Evolutionary conservation across 2,329 filamentous ascomycete species (phyloP).

Genomic region (Leptosphaerulina australis): DNA sequence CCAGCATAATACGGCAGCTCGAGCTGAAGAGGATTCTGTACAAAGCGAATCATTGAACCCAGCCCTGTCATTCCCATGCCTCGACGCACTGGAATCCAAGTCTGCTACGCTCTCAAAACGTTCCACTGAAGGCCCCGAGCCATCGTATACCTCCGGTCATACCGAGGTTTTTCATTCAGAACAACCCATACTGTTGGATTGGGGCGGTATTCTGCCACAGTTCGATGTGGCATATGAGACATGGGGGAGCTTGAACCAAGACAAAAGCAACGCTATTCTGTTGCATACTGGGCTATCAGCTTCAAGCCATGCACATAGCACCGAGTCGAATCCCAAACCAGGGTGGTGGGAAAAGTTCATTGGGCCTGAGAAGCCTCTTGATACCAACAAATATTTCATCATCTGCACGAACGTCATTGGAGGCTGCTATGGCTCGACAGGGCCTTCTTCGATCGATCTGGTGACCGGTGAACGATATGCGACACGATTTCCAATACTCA

Average conservation of each 20-base stretch:
- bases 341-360: constrained; percentile 99
- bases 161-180: constrained; percentile 77
- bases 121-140: constrained; percentile 78
- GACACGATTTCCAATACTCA: constrained; percentile 92
- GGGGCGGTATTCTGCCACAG: constrained; percentile 88
- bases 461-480: constrained; percentile 87
- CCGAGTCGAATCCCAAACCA: constrained; percentile 80
- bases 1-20: constrained; percentile 29
- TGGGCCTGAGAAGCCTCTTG: constrained; percentile 79
- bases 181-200: constrained; percentile 82
- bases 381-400: constrained; percentile 90
- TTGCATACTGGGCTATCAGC: constrained; percentile 93
- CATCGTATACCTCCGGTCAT: constrained; percentile 89
- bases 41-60: constrained; percentile 46
- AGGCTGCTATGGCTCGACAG: constrained; percentile 94
- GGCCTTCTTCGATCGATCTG: constrained; percentile 85
- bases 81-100: constrained; percentile 51
- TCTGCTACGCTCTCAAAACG: constrained; percentile 75
- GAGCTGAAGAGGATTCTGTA: constrained; percentile 29
- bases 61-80: constrained; percentile 50
- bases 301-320: constrained; percentile 96
- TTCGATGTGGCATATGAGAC: constrained; percentile 93
- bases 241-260: constrained; percentile 81
- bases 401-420: constrained; percentile 97
- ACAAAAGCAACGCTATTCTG: constrained; percentile 86